Evolutionary conservation across 2,329 filamentous ascomycete genomes (phyloP).

Genomic region (Talaromyces albobiverticillius): DNA sequence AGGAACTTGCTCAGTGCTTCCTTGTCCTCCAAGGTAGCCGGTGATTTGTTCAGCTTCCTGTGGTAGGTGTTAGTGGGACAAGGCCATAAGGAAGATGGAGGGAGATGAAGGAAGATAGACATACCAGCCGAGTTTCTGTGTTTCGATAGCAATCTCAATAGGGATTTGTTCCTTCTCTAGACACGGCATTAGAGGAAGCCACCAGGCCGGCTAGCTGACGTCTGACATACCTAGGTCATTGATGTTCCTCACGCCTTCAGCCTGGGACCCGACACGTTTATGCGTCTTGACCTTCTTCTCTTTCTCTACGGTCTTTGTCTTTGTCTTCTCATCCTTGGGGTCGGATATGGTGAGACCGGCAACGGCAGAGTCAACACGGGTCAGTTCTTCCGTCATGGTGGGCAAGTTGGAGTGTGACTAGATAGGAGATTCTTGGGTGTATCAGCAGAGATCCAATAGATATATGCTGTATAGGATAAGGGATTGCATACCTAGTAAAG

Average conservation of each 20-base stretch:
- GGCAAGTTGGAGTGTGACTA: conserved; percentile 13
- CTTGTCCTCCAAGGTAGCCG: conserved; percentile 74
- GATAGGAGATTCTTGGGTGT: neutral
- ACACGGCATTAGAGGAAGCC: too few relatives aligned
- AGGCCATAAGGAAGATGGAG: neutral
- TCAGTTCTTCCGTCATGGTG: conserved; percentile 64
- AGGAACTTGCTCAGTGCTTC: conserved; percentile 78
- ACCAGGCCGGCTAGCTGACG: too few relatives aligned
- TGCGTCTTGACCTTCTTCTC: conserved; percentile 58
- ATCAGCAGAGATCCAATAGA: neutral
- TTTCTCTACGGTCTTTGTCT: conserved; percentile 38
- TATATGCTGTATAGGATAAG: neutral
- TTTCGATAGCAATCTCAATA: conserved; percentile 73
- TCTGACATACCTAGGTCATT: conserved; percentile 77
- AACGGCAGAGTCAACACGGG: conserved; percentile 89
- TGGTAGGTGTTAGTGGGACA: neutral
- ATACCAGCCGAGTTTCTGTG: conserved; percentile 85
- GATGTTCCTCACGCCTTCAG: conserved; percentile 75
- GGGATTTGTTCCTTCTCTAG: conserved; percentile 73
- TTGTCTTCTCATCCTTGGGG: conserved; percentile 58
- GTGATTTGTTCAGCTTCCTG: conserved; percentile 93
- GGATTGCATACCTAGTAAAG: neutral
- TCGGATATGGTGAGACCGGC: conserved; percentile 71
- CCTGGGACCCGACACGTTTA: conserved; percentile 70
- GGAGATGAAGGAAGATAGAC: conserved; percentile 35